These are phyloP conservation scores for Malus hybrid DNA, from an alignment of 331 rosid genomes.

Conservation along the genomic window DNA sequence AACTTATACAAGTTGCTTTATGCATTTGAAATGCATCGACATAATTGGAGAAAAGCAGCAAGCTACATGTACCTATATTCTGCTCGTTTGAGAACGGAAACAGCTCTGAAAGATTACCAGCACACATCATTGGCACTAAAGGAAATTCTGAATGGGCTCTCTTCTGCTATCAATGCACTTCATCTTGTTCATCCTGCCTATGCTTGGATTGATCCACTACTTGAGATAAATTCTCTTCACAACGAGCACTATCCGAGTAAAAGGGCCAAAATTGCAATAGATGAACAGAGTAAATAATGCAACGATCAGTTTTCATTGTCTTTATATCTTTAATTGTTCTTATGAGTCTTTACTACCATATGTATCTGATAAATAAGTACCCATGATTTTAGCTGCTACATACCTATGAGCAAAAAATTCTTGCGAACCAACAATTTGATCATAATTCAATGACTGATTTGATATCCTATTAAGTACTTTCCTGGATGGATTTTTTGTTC, in stretches of 20 bases:
- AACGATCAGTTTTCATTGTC: slow-evolving; percentile 7
- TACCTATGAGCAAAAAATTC: neutral
- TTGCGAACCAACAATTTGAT: neutral
- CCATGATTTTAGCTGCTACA: neutral
- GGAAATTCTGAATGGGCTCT: slow-evolving; percentile 75
- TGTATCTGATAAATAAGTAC: neutral
- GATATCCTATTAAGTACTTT: neutral
- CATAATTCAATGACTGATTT: neutral
- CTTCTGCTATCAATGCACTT: slow-evolving; percentile 79
- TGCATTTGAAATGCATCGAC: slow-evolving; percentile 82
- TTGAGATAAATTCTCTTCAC: slow-evolving; percentile 40
- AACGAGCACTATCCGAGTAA: slow-evolving; percentile 58
- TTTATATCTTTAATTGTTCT: slow-evolving; percentile 2
- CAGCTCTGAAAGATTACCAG: slow-evolving; percentile 46
- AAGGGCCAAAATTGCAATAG: slow-evolving; percentile 56
- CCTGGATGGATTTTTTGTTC: neutral
- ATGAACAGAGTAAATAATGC: slow-evolving; percentile 51
- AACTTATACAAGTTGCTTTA: slow-evolving; percentile 86
- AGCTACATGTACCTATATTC: slow-evolving; percentile 71
- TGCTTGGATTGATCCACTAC: slow-evolving; percentile 74
- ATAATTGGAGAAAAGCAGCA: slow-evolving; percentile 92
- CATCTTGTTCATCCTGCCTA: slow-evolving; percentile 84
- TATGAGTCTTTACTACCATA: slow-evolving; percentile 3
- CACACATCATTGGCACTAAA: slow-evolving; percentile 52
- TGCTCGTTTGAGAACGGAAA: slow-evolving; percentile 68